Evolutionary conservation across 257 asterid genomes (phyloP), one percentile per base, ranked within the genome.

Genomic region (Forsythia viridissima): DNA sequence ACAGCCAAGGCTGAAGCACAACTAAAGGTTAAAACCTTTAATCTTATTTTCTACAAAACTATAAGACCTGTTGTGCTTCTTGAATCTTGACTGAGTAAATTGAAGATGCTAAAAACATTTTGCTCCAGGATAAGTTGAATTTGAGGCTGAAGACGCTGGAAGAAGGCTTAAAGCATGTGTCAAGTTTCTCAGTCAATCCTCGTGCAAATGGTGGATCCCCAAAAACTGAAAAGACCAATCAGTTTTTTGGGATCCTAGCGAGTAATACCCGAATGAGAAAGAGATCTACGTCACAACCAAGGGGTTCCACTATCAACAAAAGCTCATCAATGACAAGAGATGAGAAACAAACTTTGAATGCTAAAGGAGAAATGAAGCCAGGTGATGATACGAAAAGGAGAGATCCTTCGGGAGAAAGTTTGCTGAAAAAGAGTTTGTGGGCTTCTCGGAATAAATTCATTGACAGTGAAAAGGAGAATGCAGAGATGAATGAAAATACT

Each of bases 61-160:
- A 24, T 36, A 39, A 30, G 67, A 20, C 52, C 16, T 3, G 15
- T 73, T 67, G 37, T 48, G 20, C 1, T 9, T 30, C 42, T 77
- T 51, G 76, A 1, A 2, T 30, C 42, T 77, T 51, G 78, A 69
- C 30, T 72, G 21, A 44, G 66, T 30, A 59, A 82, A 39, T 10
- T 74, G 65, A 81, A 71, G 73, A 76, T 57, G 67, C 43, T 75
- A 9, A 63, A 24, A 36, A 13, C 20, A 66, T 72, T 67, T 85
- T 81, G 4, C 71, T 9, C 38, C 88, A 94, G 99, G 97, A 94
- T 68, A 94, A 94, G 86, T 84, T 93, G 81, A 93, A 84, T 85
- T 75, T 93, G 82, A 91, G 99, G 88, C 86, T 94, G 75, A 94
- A 93, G 87, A 94, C 92, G 71, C 87, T 93, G 67, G 99, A 93